Evolutionary conservation across 2,329 filamentous ascomycete species (phyloP), one percentile per base, ranked within the genome.

Genomic region (Colletotrichum sp.): DNA sequence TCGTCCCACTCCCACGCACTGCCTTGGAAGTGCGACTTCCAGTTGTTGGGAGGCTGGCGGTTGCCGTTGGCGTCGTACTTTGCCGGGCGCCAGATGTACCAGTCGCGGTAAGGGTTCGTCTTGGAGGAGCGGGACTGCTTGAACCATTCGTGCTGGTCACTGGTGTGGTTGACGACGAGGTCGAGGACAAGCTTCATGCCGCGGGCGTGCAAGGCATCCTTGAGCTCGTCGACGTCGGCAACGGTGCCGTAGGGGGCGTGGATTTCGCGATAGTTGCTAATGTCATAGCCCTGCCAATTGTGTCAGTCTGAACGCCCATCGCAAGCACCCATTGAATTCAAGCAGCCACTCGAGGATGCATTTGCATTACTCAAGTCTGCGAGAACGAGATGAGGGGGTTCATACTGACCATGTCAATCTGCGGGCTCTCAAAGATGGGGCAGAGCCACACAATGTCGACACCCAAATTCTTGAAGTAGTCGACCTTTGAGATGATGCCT

Each of bases 101-200:
- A 93, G 81, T 92, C 88, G 39, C 91, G 84, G 79, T 90, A 91
- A 2, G 87, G 84, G 80, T 87, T 91, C 75, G 88, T 83, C 78
- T 88, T 91, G 32, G 87, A 88, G 76, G 87, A 88, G 68, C 88
- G 85, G 22, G 89, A 89, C 78, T 91, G 87, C 61, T 87, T 83
- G 82, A 92, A 92, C 91, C 91, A 92, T 39, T 85, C 83, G 78
- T 92, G 90, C 80, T 91, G 85, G 76, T 88, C 83, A 58, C 84
- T 87, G 1, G 93, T 95, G 81, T 96, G 94, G 77, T 95, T 95
- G 69, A 95, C 90, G 2, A 95, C 94, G 12, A 95, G 84, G 79
- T 95, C 94, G 78, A 95, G 89, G 27, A 95, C 88, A 13, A 95
- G 85, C 81, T 92, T 93, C 89, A 95, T 94, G 4, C 88, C 90